phyloP scores from a whole-genome alignment of 345 rosid genomes.

The Boechera stricta region DNA sequence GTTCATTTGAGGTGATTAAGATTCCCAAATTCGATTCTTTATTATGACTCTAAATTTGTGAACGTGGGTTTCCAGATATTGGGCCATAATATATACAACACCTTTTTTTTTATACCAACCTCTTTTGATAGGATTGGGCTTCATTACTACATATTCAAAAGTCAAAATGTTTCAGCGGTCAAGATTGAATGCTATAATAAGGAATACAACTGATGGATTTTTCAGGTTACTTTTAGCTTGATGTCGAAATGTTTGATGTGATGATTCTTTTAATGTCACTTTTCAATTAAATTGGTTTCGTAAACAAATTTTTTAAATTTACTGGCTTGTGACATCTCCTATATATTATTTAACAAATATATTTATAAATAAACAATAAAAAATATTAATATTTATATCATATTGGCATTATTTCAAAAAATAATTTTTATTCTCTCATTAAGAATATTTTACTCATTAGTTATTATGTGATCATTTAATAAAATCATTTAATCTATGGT shows the following conservation, averaged over 20 bases:
- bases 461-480: too few relatives aligned
- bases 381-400: too few relatives aligned
- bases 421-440: too few relatives aligned
- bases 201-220: not conserved
- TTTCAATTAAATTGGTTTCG: not conserved
- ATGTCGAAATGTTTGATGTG: not conserved
- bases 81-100: not conserved
- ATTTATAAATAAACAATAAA: too few relatives aligned
- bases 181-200: not conserved
- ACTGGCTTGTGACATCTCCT: not conserved
- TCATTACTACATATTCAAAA: not conserved
- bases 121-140: not conserved
- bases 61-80: not conserved
- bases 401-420: too few relatives aligned
- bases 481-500: too few relatives aligned
- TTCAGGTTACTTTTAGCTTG: not conserved
- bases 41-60: too few relatives aligned
- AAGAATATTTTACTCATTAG: too few relatives aligned
- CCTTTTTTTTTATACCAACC: not conserved
- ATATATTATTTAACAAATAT: too few relatives aligned
- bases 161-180: not conserved
- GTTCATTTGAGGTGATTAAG: not conserved
- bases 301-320: not conserved
- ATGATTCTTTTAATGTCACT: not conserved
- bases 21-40: too few relatives aligned